Evolutionary conservation across 441 rosid genomes (phyloP).

Genomic region (Adansonia grandidieri): DNA sequence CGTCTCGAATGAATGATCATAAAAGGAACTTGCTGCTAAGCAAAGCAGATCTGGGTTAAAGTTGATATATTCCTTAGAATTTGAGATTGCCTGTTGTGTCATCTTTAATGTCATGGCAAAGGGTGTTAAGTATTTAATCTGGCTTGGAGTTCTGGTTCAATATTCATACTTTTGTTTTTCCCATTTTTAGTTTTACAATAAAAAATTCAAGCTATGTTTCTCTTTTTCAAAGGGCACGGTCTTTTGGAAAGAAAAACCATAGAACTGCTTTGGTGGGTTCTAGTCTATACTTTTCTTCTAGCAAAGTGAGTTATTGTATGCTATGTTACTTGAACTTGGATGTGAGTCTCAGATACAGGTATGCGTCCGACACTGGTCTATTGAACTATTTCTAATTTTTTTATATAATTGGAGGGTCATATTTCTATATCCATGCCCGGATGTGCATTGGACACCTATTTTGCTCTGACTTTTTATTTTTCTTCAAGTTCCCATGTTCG

Average conservation of each 20-base stretch:
- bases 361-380: too few species aligned
- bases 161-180: not conserved
- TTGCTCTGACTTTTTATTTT: too few species aligned
- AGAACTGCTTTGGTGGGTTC: constrained; percentile 8
- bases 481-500: too few species aligned
- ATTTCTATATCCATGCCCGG: too few species aligned
- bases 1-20: not conserved
- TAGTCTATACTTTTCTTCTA: not conserved
- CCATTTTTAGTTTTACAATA: not conserved
- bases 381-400: too few species aligned
- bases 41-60: not conserved
- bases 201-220: not conserved
- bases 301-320: not conserved
- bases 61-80: not conserved
- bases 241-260: not conserved
- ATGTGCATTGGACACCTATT: too few species aligned
- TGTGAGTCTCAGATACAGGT: too few species aligned
- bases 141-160: not conserved
- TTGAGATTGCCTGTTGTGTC: not conserved
- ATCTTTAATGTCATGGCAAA: not conserved
- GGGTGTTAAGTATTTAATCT: not conserved
- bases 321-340: too few species aligned
- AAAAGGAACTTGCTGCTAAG: constrained; percentile 15
- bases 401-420: too few species aligned
- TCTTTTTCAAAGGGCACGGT: not conserved